Evolutionary conservation across 345 rosid genomes (phyloP), one percentile per base, ranked within the genome.

Genomic region (Pelargonium nanum): DNA sequence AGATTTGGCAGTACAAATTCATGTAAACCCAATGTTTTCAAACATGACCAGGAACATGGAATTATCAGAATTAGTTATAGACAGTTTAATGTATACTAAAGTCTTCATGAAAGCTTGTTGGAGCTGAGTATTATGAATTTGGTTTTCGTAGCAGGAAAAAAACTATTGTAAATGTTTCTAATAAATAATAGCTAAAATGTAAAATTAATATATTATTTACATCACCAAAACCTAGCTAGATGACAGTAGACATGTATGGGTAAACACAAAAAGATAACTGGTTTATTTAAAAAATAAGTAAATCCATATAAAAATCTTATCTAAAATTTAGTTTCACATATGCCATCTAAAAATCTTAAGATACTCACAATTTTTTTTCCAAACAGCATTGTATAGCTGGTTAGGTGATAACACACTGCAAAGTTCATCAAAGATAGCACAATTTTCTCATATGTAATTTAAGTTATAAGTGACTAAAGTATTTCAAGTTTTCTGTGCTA

Each of bases 1-100:
- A 13, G 59, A 30, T 25, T 15, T 34, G 28, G 50, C 19, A 54
- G 60, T 26, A 58, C 24, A 19, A 53, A 66, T 61, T 24, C 40
- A 28, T 40, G 16, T 40, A 12, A 2, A 40, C 0, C 9, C 48
- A 6, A 40, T 40, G 48, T 40, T 40, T 40, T 40, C 48, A 40
- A 3, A 40, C 48, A 12, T 40, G 48, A 40, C 48, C 48, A 6
- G 15, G 48, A 40, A 40, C 48, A 40, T 17, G 15, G 17, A 40
- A 40, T 15, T 40, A 2, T 40, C 48, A 40, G 16, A 40, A 40
- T 12, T 9, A 40, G 9, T 40, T 17, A 3, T 40, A 40, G 7
- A 28, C 7, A 7, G 7, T 2, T 2, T 28, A 3, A 28, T 7
- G 32, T 28, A 28, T 28, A 28, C 32, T 28, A 3, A 28, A 28